These are phyloP conservation scores for Penicillium soppii DNA, from an alignment of 495 filamentous ascomycete species.

Conservation along the genomic window DNA sequence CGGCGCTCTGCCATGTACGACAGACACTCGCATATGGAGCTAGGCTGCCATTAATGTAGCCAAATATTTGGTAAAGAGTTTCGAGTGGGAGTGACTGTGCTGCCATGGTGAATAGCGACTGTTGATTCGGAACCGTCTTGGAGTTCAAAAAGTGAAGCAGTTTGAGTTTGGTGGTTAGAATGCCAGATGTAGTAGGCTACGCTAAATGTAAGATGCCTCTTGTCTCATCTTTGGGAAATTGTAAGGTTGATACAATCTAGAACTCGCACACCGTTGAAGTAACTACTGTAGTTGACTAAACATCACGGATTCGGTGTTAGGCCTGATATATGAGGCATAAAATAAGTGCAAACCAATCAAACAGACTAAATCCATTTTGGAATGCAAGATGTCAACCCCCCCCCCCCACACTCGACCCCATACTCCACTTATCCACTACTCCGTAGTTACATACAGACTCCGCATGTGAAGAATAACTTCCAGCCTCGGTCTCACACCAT, in stretches of 20 bases:
- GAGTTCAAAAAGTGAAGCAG: too few species aligned
- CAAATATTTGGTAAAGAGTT: not conserved
- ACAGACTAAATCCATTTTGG: conserved; percentile 14
- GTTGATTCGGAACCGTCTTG: not conserved
- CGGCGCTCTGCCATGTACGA: not conserved
- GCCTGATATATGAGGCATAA: not conserved
- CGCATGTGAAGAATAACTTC: conserved; percentile 11
- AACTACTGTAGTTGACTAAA: too few species aligned
- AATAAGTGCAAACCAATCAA: not conserved
- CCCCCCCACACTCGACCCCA: not conserved
- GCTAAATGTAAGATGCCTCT: too few species aligned
- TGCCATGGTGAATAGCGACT: not conserved
- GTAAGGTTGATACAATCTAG: too few species aligned
- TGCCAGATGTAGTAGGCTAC: too few species aligned
- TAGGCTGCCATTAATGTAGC: not conserved
- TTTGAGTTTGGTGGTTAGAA: too few species aligned
- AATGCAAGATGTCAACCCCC: conserved; percentile 19
- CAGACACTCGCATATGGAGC: not conserved
- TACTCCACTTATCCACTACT: not conserved
- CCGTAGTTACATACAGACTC: not conserved
- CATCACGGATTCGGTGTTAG: too few species aligned
- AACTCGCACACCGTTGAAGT: too few species aligned
- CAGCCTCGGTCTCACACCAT: conserved; percentile 7
- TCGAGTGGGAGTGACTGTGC: not conserved
- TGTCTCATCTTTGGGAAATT: too few species aligned